Base-by-base conservation (phyloP, 1,284 basidiomycete species). In the Golubevia pallescens region DNA sequence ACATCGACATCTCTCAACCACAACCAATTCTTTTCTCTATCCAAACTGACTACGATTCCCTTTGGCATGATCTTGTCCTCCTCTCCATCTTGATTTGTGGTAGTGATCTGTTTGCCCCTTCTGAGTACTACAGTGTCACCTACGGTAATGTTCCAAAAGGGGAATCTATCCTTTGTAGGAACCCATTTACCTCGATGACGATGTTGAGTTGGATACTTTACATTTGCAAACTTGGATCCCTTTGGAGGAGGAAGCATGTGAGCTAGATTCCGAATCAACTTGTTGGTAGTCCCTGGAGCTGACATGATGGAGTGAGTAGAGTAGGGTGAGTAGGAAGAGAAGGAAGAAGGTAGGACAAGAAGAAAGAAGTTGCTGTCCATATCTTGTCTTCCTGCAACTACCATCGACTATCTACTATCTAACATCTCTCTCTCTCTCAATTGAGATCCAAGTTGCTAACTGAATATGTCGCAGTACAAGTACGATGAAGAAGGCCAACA, bases 401-500 rank as follows among this genome's bases (percentile, higher is more conserved):
- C n/a, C n/a, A n/a, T n/a, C n/a, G n/a, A n/a, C n/a, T n/a, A n/a
- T 20, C 5, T 21, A 10, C 19, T 28, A 28, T 21, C 28, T 59
- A 28, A 59, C 8, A n/a, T n/a, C n/a, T n/a, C n/a, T n/a, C n/a
- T n/a, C n/a, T n/a, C n/a, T n/a, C n/a, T n/a, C n/a, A n/a, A n/a
- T n/a, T n/a, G n/a, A n/a, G n/a, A n/a, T n/a, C n/a, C n/a, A n/a
- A n/a, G n/a, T n/a, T n/a, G n/a, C 58, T 59, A 21, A 19, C 13
- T 28, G 19, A 14, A 24, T 58, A 82, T 82, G 80, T 75, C 78
- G 34, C 77, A 81, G 60, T 85, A 85, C 80, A 85, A 85, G 72
- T 85, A 85, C 64, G 82, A 85, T 70, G 81, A 83, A 66, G 81
- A 85, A 63, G 82, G 82, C 34, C 78, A 77, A 4, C 82, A 85